Base-by-base conservation (phyloP, 2,329 filamentous ascomycete species). In the Arthrobotrys conoides region DNA sequence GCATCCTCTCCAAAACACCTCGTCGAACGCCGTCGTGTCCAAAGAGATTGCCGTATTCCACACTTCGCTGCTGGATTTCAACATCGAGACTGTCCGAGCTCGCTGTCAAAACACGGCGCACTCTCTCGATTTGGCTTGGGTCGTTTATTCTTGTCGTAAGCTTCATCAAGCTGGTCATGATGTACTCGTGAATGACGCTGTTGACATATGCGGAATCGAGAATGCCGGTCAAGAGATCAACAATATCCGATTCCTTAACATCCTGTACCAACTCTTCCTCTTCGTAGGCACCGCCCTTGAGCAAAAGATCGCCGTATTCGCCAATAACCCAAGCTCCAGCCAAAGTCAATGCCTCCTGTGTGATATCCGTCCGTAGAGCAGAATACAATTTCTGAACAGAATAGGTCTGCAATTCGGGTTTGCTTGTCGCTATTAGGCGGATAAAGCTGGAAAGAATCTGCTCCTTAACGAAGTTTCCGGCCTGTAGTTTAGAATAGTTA, bases 301-400 rank as follows among this genome's bases (percentile, higher is more conserved):
- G 87, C n/a, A 99, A 87, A 20, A 92, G 90, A 84, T 99, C 96
- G 12, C 93, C 95, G 83, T 94, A 99, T 86, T 99, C 96, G 83
- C 96, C 96, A 84, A 99, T 97, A 68, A 96, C 96, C 96, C 96
- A 99, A 5, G 96, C 92, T 44, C 93, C 96, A 63, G 95, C 94
- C 80, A 98, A 89, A 8, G 94, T 97, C 80, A 99, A 86, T 80
- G 94, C 96, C 85, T 99, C 96, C 84, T 99, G 96, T 1, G 95
- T 97, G 82, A 99, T 97, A 82, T 99, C 96, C 81, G 97, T 96
- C 84, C 96, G 97, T 70, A 99, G 86, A 79, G 92, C 92, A 20
- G 91, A 88, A 84, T 97, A 99, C 5, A 99, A 87, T 84, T 98
- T 99, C 83, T 97, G 96, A 3, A 95, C 95, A 0, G 94, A 94